Base-by-base conservation (phyloP, 495 filamentous ascomycete genomes). In the Tricharina praecox region DNA sequence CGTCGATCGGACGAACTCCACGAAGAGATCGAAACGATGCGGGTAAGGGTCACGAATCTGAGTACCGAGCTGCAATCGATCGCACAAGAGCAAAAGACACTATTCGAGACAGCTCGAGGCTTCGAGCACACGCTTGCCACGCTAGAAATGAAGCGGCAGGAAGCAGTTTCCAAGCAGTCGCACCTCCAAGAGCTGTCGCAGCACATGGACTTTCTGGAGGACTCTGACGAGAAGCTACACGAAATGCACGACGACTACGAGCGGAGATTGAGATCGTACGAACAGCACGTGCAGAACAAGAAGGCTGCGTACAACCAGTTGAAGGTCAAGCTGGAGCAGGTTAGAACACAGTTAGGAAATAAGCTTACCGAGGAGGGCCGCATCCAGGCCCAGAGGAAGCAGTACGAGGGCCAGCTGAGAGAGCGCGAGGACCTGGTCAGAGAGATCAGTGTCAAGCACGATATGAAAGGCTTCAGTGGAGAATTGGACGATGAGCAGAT, bases 351-450 rank as follows among this genome's bases (percentile, higher is more conserved):
- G 7, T 65, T 87, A 21, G 76, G 76, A 2, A 62, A 66, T 32
- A 95, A 93, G 62, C 76, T 85, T 37, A 75, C 78, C 11, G 90
- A 95, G 60, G 70, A 77, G 54, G 90, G 90, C 23, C 84, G 78
- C 56, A 76, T 77, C 56, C 76, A 90, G 62, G 85, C 87, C 5
- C 77, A 94, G 60, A 83, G 86, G 62, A 77, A 79, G 55, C 81
- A 79, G 51, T 85, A 88, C 55, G 85, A 94, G 58, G 75, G 76
- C 9, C 81, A 93, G 42, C 56, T 93, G 3, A 66, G 72, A 50
- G 63, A 71, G 20, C 78, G 88, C 21, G 70, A 78, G 49, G 67
- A 66, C 1, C 71, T 92, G 62, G 77, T 95, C 49, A 82, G 74
- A 52, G 79, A 92, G 9, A 73, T 81, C 35, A 81, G 86, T 15